These are phyloP conservation scores for Talaromyces wortmannii DNA, from an alignment of 495 filamentous ascomycete species.

Conservation along the genomic window DNA sequence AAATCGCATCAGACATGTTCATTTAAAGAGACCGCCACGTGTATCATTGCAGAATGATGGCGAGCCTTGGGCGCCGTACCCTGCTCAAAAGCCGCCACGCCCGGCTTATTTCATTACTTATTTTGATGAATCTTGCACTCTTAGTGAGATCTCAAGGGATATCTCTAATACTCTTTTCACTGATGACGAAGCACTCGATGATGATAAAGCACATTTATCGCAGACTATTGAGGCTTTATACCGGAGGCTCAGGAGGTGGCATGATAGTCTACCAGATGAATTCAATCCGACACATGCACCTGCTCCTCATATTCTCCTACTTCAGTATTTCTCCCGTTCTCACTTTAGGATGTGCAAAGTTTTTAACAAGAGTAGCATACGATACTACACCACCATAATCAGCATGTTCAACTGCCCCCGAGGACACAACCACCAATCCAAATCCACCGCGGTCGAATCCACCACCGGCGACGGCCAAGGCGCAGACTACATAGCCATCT, in stretches of 20 bases:
- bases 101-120: slow-evolving; percentile 26
- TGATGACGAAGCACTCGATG: slow-evolving; percentile 1
- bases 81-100: slow-evolving; percentile 23
- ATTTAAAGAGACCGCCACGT: slow-evolving; percentile 17
- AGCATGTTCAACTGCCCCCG: slow-evolving; percentile 29
- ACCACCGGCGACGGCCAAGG: not conserved
- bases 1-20: slow-evolving; percentile 29
- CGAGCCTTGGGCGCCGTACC: slow-evolving; percentile 30
- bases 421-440: slow-evolving; percentile 13
- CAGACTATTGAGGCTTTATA: slow-evolving; percentile 24
- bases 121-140: slow-evolving; percentile 31
- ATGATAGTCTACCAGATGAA: slow-evolving; percentile 20
- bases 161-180: slow-evolving; percentile 33
- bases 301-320: slow-evolving; percentile 31
- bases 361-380: slow-evolving; percentile 22
- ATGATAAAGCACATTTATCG: slow-evolving; percentile 8
- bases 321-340: slow-evolving; percentile 18
- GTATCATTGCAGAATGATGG: slow-evolving; percentile 10
- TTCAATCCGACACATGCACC: slow-evolving; percentile 17
- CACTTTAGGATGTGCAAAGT: not conserved
- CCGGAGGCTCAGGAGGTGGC: slow-evolving; percentile 25
- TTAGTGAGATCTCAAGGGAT: slow-evolving; percentile 34
- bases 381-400: slow-evolving; percentile 30
- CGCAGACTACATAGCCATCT: not conserved
- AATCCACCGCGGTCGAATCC: slow-evolving; percentile 12